phyloP scores from a whole-genome alignment of 306 rosid species.

The Castanea sativa region DNA sequence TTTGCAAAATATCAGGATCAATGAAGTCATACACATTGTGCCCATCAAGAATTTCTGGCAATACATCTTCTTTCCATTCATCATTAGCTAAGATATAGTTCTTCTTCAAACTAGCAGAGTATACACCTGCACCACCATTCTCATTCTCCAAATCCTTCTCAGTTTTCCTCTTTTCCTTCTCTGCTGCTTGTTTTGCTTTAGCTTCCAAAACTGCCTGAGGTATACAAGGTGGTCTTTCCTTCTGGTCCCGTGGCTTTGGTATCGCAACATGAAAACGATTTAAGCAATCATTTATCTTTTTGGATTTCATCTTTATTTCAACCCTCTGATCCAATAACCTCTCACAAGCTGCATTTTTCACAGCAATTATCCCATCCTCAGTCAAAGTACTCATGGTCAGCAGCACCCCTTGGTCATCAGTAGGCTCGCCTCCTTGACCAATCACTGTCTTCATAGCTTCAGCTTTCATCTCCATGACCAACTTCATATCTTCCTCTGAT shows the following conservation, averaged over 20 bases:
- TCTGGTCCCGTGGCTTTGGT: constrained; percentile 74
- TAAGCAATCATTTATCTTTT: constrained; percentile 68
- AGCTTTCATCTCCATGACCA: constrained; percentile 75
- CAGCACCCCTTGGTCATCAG: constrained; percentile 53
- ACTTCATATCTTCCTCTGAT: constrained; percentile 74
- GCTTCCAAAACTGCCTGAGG: constrained; percentile 75
- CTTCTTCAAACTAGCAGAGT: constrained; percentile 78
- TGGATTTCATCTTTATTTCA: constrained; percentile 80
- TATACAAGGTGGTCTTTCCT: constrained; percentile 77
- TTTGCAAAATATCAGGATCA: constrained; percentile 55
- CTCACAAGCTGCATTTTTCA: constrained; percentile 85
- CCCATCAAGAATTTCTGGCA: constrained; percentile 91
- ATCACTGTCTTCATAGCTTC: constrained; percentile 75
- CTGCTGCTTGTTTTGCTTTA: constrained; percentile 57
- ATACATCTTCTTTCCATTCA: constrained; percentile 81
- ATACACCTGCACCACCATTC: constrained; percentile 94
- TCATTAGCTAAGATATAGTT: constrained; percentile 65
- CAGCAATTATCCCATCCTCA: constrained; percentile 79
- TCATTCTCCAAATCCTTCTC: constrained; percentile 80
- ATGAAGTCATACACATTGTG: constrained; percentile 83
- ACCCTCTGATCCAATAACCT: constrained; percentile 77
- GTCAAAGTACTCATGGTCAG: constrained; percentile 87
- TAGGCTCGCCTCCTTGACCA: constrained; percentile 78
- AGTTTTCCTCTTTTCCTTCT: constrained; percentile 58
- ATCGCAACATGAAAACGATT: constrained; percentile 82